Evolutionary conservation across 1,284 basidiomycete species (phyloP), one percentile per base, ranked within the genome.

Genomic region (Cryptococcus floricola): DNA sequence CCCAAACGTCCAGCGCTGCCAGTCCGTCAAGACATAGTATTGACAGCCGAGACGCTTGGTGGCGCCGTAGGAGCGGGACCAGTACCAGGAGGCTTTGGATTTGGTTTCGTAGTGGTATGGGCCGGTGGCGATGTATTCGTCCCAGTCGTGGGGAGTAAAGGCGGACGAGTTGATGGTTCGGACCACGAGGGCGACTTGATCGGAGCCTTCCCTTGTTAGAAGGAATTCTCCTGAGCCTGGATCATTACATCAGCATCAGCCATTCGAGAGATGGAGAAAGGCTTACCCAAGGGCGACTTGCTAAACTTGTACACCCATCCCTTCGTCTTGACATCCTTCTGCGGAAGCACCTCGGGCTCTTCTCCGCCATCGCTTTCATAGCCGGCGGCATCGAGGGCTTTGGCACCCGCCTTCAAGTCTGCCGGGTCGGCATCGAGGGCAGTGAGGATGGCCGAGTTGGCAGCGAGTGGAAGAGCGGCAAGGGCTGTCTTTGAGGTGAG

Each of bases 21-120:
- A 78, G 60, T 76, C 74, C 50, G 77, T 78, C 56, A 78, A 65
- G 52, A 76, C 74, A 56, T 68, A 78, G 62, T 69, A 75, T 46
- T 67, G 60, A 59, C 74, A 71, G 6, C 64, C 60, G 50, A 78
- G 68, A 31, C 77, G 70, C 53, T 70, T 71, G 58, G 70, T 66
- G 12, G 74, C 75, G 19, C 68, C 69, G 59, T 65, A 75, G 39
- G 70, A 64, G 52, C 76, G 69, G 38, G 73, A 75, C 76, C 76
- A 78, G 65, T 77, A 76, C 77, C 76, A 78, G 37, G 75, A 77
- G 8, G 77, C 76, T 65, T 77, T 77, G 53, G 68, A 72, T 57
- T 74, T 75, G 58, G 67, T 74, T 63, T 74, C 73, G 67, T 78
- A 78, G 46, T 65, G 61, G 62, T 77, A 77, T 38, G 67, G 60